These are phyloP conservation scores for Candolleomyces aberdarensis DNA, from an alignment of 768 basidiomycete species.

Conservation along the genomic window DNA sequence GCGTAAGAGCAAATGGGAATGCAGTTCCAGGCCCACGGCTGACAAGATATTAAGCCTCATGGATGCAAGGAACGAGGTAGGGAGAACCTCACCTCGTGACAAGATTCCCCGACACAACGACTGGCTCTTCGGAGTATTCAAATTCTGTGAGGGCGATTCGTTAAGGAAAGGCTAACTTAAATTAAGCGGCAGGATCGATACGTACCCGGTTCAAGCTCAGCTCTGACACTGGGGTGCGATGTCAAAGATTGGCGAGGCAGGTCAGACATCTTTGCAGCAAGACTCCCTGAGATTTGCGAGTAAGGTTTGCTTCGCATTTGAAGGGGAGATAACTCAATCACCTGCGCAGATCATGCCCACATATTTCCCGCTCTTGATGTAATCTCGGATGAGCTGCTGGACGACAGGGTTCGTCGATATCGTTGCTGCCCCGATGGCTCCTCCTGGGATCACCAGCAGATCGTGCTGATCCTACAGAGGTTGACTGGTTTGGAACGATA, in stretches of 20 bases:
- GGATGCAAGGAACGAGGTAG: neutral
- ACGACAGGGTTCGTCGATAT: slow-evolving; percentile 58
- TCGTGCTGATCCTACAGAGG: slow-evolving; percentile 57
- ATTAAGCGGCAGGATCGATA: slow-evolving; percentile 1
- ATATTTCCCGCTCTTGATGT: slow-evolving; percentile 48
- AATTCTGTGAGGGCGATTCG: slow-evolving; percentile 43
- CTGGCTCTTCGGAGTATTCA: slow-evolving; percentile 69
- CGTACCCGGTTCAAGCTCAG: slow-evolving; percentile 53
- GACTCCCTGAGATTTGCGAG: slow-evolving; percentile 46
- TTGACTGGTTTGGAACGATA: neutral
- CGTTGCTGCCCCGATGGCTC: slow-evolving; percentile 73
- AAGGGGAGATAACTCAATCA: slow-evolving; percentile 21
- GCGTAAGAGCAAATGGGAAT: slow-evolving; percentile 75
- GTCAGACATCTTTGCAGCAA: slow-evolving; percentile 60
- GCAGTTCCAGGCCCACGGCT: slow-evolving; percentile 78
- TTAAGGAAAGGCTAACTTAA: neutral
- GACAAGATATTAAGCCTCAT: slow-evolving; percentile 1
- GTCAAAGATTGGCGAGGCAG: slow-evolving; percentile 66
- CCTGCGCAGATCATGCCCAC: slow-evolving; percentile 90
- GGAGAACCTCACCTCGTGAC: slow-evolving; percentile 62
- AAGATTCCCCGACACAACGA: slow-evolving; percentile 69
- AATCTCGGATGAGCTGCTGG: slow-evolving; percentile 59
- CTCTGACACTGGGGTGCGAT: slow-evolving; percentile 73
- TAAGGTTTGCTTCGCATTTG: neutral
- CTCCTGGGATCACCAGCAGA: slow-evolving; percentile 72